Percentiles rank a stretch among this genome's conserved stretches.
phyloP scores from a whole-genome alignment of 202 grass and related monocot species.

The Zoysia matrella region DNA sequence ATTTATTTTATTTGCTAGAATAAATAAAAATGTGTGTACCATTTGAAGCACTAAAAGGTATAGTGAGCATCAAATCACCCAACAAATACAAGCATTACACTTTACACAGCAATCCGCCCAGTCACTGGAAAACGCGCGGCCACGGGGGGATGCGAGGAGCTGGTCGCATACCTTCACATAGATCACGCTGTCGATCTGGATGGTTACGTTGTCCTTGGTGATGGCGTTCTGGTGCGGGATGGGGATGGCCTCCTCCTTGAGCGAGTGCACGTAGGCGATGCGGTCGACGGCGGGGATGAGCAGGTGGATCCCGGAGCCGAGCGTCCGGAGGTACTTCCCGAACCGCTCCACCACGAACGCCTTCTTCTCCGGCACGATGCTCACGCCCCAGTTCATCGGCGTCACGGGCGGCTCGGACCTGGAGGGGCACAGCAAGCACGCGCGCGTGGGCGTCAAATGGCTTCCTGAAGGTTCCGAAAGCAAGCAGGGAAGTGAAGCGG shows the following conservation, averaged over 20 bases:
- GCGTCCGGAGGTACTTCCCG: conserved; percentile 50
- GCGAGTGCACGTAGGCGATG: conserved; percentile 88
- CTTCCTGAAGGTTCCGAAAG: not conserved
- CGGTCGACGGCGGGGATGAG: conserved; percentile 77
- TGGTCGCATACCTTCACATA: conserved; percentile 48
- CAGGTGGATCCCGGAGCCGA: conserved; percentile 64
- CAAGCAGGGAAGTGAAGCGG: not conserved
- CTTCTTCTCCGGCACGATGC: too few relatives aligned
- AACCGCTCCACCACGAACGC: too few relatives aligned
- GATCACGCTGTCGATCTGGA: too few relatives aligned
- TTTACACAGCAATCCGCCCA: too few relatives aligned
- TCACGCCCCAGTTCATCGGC: conserved; percentile 85
- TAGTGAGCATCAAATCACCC: too few relatives aligned
- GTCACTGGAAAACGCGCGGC: not conserved
- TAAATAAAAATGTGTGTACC: too few relatives aligned
- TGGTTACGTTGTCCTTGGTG: conserved; percentile 78
- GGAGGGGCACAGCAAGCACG: not conserved
- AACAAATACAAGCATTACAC: too few relatives aligned
- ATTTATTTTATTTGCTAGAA: too few relatives aligned
- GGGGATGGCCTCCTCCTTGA: conserved; percentile 94
- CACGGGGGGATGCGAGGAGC: not conserved
- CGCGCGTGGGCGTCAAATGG: too few relatives aligned
- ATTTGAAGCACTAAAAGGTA: too few relatives aligned
- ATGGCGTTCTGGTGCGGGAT: conserved; percentile 91
- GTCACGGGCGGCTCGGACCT: conserved; percentile 62